Percentiles rank a stretch among this genome's conserved stretches.
These are phyloP conservation scores for Zygosaccharomyces bisporus DNA, from an alignment of 805 yeast genomes.

Conservation along the genomic window DNA sequence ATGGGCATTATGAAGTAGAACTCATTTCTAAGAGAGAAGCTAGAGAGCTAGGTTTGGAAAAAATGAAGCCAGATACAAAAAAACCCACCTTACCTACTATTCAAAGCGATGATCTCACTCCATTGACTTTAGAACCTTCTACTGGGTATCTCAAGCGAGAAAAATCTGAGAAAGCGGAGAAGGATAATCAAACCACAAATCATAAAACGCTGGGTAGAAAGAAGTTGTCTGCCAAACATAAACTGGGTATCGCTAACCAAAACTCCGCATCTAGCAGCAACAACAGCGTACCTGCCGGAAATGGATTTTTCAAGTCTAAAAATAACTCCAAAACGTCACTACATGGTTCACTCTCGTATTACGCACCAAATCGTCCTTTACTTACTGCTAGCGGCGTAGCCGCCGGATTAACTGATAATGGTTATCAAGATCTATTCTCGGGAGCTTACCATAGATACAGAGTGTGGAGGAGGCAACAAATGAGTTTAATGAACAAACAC, in stretches of 20 bases:
- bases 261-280: constrained; percentile 13
- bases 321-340: constrained; percentile 36
- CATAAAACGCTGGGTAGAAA: constrained; percentile 15
- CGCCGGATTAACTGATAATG: constrained; percentile 14
- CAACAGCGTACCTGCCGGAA: constrained; percentile 14
- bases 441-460: constrained; percentile 77
- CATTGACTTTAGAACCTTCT: constrained; percentile 30
- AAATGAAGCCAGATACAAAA: constrained; percentile 28
- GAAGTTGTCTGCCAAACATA: constrained; percentile 24
- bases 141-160: constrained; percentile 24
- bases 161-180: constrained; percentile 6
- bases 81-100: constrained; percentile 35
- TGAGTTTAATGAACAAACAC: constrained; percentile 69
- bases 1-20: constrained; percentile 42
- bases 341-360: constrained; percentile 22
- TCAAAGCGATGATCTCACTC: constrained; percentile 36
- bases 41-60: constrained; percentile 35
- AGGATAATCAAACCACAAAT: background rate
- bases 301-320: constrained; percentile 35
- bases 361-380: constrained; percentile 20
- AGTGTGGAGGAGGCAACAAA: constrained; percentile 84
- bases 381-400: constrained; percentile 16
- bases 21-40: constrained; percentile 43
- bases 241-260: constrained; percentile 22
- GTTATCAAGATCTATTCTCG: constrained; percentile 34